Evolutionary conservation across 345 rosid species (phyloP), one percentile per base, ranked within the genome.

Genomic region (Stellera chamaejasme): DNA sequence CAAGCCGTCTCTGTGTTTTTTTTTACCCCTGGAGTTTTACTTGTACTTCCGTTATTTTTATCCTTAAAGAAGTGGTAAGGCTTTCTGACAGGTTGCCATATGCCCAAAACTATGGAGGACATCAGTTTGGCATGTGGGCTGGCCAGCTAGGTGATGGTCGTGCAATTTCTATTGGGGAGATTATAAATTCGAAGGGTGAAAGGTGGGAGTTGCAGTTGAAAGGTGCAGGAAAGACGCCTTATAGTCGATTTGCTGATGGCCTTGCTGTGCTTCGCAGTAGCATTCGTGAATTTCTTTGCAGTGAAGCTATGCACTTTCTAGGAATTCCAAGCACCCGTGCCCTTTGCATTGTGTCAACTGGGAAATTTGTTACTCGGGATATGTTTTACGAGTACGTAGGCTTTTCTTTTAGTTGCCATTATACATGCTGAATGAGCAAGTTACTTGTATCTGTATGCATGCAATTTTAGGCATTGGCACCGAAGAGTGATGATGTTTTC

Each of bases 131-230:
- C 55, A 82, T 66, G 77, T 94, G 97, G 99, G 99, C 97, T 54
- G 97, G 97, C 72, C 99, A 94, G 72, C 75, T 94, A 45, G 99
- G 99, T 68, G 99, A 94, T 71, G 99, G 99, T 27, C 83, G 99
- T 62, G 99, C 97, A 66, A 87, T 94, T 50, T 83, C 96, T 9
- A 80, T 94, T 0, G 99, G 99, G 43, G 96, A 87, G 71, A 65
- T 85, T 79, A 60, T 90, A 46, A 90, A 82, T 74, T 83, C 82
- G n/a, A 85, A 75, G 73, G 72, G 74, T 25, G 84, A 90, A 75
- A 83, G 97, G 69, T 94, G 97, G 99, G 99, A 94, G 53, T 77
- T 90, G 74, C 97, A 94, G 76, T 97, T 90, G 54, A 94, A 94
- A 78, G 99, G 96, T 67, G 83, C 96, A 10, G 97, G 99, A 49